phyloP scores from a whole-genome alignment of 192 early-diverging fungal genomes.

The Gigaspora rosea region DNA sequence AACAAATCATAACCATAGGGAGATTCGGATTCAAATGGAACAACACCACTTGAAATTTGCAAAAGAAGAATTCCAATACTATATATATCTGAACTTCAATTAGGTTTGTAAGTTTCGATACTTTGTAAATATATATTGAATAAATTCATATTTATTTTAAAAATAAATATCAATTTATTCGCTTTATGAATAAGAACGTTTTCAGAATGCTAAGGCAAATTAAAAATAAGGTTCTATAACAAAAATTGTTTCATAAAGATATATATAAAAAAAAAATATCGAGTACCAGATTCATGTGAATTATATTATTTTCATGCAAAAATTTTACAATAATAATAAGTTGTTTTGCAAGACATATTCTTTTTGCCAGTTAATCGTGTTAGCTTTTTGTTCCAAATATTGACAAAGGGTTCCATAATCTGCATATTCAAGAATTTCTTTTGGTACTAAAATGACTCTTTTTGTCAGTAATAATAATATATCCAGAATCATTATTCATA shows the following conservation, averaged over 20 bases:
- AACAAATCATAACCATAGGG: neutral
- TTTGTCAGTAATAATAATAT: too few species aligned
- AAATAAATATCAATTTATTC: neutral
- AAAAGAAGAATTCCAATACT: neutral
- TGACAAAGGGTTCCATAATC: neutral
- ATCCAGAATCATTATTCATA: too few species aligned
- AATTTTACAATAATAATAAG: neutral
- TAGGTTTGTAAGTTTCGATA: neutral
- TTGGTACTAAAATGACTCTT: too few species aligned
- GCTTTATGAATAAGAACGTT: neutral
- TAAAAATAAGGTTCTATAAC: neutral
- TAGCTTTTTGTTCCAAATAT: neutral
- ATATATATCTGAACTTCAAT: neutral
- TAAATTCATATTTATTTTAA: neutral
- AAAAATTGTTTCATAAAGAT: neutral
- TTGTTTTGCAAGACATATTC: neutral
- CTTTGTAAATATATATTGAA: neutral
- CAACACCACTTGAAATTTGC: neutral
- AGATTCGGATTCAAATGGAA: neutral
- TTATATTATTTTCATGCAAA: neutral
- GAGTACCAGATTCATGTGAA: neutral
- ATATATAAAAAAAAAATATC: neutral
- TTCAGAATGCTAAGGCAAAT: neutral
- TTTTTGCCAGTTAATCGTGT: neutral
- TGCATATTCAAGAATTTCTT: neutral